Conservation (phyloP, 2,329 filamentous ascomycete genomes). For the Aspergillus carbonarius region DNA sequence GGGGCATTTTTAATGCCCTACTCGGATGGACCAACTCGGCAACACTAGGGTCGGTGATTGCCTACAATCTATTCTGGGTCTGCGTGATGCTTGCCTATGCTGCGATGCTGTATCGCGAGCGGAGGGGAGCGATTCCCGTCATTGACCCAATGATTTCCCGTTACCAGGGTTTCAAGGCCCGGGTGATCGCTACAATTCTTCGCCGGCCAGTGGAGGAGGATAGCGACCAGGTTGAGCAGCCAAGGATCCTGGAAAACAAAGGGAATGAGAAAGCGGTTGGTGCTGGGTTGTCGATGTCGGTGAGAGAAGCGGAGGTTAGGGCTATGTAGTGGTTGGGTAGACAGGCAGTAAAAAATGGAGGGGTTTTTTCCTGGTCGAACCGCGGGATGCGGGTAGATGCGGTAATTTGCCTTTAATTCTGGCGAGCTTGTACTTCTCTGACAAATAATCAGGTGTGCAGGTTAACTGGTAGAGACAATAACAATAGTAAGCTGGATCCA, state of each 20-base stretch:
- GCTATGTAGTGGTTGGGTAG: neutral
- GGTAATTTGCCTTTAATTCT: neutral
- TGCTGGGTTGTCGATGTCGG: neutral
- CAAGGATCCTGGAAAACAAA: neutral
- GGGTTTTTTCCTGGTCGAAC: neutral
- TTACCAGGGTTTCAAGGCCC: neutral
- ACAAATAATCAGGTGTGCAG: neutral
- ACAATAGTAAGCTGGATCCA: too few relatives aligned
- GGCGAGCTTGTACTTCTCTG: neutral
- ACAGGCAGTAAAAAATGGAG: neutral
- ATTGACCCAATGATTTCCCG: neutral
- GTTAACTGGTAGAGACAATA: too few relatives aligned
- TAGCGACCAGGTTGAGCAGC: neutral
- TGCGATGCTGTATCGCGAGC: conserved; percentile 66
- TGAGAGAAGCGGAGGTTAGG: neutral
- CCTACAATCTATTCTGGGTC: conserved; percentile 88
- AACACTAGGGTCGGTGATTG: conserved; percentile 81
- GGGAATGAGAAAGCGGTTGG: neutral
- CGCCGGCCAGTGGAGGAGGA: neutral
- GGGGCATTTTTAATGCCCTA: conserved; percentile 84
- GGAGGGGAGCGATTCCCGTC: conserved; percentile 36
- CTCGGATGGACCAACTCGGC: conserved; percentile 87
- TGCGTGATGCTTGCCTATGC: conserved; percentile 65
- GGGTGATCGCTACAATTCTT: neutral
- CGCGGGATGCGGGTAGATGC: neutral